Evolutionary conservation across 1,284 basidiomycete genomes (phyloP), one percentile per base, ranked within the genome.

Genomic region (Schizophyllum amplum): DNA sequence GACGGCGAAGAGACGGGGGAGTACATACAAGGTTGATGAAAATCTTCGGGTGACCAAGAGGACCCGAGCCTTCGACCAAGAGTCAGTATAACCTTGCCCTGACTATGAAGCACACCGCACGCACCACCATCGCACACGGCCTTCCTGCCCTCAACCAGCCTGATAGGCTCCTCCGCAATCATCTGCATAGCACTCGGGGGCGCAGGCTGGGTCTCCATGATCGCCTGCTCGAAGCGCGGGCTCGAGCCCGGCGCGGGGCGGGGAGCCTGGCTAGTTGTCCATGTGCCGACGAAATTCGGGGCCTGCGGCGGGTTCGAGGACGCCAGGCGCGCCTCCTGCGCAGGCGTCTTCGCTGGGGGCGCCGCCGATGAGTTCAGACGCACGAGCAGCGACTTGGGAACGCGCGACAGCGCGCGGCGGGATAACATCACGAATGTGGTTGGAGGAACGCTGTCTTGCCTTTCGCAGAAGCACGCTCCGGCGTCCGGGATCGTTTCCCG

Each of bases 11-110:
- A n/a, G n/a, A 63, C 47, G 24, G 47, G 54, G 15, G 54, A 53
- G 58, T 48, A 68, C 85, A 58, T 64, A 91, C 94, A 69, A 98
- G 72, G 78, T 98, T 98, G 73, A 98, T 96, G 69, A 84, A 98
- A 63, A 98, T 87, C 78, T 93, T 94, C 15, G 96, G 96, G 71
- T 99, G 96, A 51, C 96, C 96, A 27, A 99, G 81, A 53, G 96
- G 84, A n/a, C 96, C 96, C 71, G 86, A 87, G 72, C 95, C 95
- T 98, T n/a, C n/a, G 63, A 54, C 15, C 53, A 56, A 21, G 25
- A 50, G 52, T 46, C 11, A 52, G 56, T 21, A 51, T 48, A 51
- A 55, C 46, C 46, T 26, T 5, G 52, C n/a, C 49, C 23, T 42
- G n/a, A n/a, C n/a, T 49, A 23, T 13, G 53, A 49, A 52, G 50